A percentile compares a stretch with the other conserved stretches of the same genome.
These are phyloP conservation scores for Salix dunnii DNA, from an alignment of 345 rosid genomes.

Conservation along the genomic window DNA sequence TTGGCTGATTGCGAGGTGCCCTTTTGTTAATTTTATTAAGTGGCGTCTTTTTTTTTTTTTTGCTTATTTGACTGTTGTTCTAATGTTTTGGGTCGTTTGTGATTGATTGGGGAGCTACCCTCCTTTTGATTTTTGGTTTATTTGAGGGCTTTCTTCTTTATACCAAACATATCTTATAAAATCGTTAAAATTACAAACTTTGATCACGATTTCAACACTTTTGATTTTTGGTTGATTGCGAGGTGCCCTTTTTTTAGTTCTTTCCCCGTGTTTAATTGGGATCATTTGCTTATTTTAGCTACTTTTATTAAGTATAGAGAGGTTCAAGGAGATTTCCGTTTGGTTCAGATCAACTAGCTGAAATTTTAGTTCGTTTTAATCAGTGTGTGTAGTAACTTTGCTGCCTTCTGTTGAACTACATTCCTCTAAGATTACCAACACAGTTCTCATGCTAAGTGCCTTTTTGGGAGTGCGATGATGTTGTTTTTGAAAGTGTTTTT, in stretches of 20 bases:
- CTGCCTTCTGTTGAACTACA: not conserved
- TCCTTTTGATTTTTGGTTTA: not conserved
- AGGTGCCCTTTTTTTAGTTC: too few relatives aligned
- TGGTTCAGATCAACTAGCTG: not conserved
- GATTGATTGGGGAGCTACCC: not conserved
- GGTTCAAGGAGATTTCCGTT: not conserved
- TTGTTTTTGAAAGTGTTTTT: too few relatives aligned
- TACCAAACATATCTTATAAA: too few relatives aligned
- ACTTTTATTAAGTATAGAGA: not conserved
- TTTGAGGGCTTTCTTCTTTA: not conserved
- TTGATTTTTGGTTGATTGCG: too few relatives aligned
- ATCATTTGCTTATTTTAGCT: not conserved
- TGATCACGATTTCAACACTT: too few relatives aligned
- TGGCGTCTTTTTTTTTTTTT: too few relatives aligned
- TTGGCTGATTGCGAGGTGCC: constrained; percentile 1
- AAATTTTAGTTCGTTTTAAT: not conserved
- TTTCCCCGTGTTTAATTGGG: not conserved
- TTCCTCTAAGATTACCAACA: not conserved
- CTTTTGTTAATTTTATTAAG: not conserved
- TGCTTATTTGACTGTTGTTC: not conserved
- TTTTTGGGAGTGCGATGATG: too few relatives aligned
- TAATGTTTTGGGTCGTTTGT: not conserved
- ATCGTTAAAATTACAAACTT: too few relatives aligned
- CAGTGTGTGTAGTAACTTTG: not conserved
- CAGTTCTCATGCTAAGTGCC: not conserved